Evolutionary conservation across 2,329 filamentous ascomycete species (phyloP).

Genomic region (Diplodia seriata): DNA sequence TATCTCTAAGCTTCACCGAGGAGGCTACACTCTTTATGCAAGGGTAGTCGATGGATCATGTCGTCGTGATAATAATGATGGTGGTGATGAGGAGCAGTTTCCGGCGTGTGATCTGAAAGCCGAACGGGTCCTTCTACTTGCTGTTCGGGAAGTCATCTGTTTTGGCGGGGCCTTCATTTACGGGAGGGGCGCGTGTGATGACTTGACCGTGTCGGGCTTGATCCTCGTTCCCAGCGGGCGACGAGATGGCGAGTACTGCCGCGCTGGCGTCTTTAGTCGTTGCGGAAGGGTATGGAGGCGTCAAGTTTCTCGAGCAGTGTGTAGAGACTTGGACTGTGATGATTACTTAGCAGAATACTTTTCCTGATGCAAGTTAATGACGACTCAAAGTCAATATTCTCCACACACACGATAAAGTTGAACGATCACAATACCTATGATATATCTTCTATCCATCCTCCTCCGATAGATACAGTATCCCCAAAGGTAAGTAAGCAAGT

Average conservation of each 20-base stretch:
- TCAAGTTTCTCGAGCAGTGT: not conserved
- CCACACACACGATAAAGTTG: not conserved
- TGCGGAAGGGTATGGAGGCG: not conserved
- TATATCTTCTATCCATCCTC: not conserved
- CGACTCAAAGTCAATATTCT: no score
- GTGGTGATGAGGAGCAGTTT: not conserved
- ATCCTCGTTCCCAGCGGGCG: not conserved
- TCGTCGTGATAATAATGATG: no score
- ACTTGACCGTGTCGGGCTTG: not conserved
- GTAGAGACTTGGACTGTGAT: not conserved
- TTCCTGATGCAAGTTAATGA: no score
- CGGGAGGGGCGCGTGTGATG: not conserved
- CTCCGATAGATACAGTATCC: not conserved
- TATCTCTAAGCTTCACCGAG: no score
- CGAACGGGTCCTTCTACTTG: not conserved
- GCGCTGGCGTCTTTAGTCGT: not conserved
- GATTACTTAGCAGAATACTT: not conserved
- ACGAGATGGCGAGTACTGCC: conserved; percentile 1
- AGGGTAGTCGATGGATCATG: no score
- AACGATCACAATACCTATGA: not conserved
- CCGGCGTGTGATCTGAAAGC: not conserved
- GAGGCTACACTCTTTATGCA: no score
- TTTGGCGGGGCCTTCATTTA: not conserved
- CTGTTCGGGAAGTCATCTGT: not conserved
- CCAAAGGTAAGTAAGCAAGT: not conserved